Evolutionary conservation across 257 asterid genomes (phyloP), one percentile per base, ranked within the genome.

Genomic region (Orobanche coerulescens): DNA sequence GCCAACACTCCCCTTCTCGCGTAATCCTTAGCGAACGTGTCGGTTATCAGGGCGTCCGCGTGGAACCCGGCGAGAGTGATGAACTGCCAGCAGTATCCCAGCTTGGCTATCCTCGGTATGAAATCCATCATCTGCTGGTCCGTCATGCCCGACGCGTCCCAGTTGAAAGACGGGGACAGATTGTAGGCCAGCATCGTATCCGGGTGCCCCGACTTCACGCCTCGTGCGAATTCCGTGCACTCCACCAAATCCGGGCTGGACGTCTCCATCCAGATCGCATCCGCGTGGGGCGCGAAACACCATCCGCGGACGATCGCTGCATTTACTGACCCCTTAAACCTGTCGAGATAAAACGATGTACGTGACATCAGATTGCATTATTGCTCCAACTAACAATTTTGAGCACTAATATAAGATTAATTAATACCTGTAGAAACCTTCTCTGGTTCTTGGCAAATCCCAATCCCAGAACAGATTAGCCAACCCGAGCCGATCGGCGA

Each of bases 71-170:
- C 98, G 0, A 93, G 79, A 14, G 98, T 93, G 6, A 93, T 93
- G 85, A 93, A 93, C 87, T 93, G 98, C 98, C 98, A 93, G 62
- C 79, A 71, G 13, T 86, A 93, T 0, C 99, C 99, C 1, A 89
- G 71, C 37, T 82, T 73, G 1, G 97, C 97, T 2, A 93, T 93
- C 61, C 57, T 80, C 0, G 99, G 97, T 20, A 93, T 93, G 78
- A 93, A 93, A 48, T 89, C 94, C 75, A 69, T 75, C 95, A 86
- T 93, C 73, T 93, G 90, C 14, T 76, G 78, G 58, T 89, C 97
- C 0, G 54, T 72, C 98, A 93, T 93, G 0, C 99, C 97, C 0
- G 97, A 89, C 0, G 99, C 97, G 33, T 86, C 97, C 97, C 99
- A 93, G 59, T 93, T 89, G 85, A 89, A 93, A 2, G 99, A 93